Evolutionary conservation across 2,329 filamentous ascomycete species (phyloP).

Genomic region (Didymella exigua): DNA sequence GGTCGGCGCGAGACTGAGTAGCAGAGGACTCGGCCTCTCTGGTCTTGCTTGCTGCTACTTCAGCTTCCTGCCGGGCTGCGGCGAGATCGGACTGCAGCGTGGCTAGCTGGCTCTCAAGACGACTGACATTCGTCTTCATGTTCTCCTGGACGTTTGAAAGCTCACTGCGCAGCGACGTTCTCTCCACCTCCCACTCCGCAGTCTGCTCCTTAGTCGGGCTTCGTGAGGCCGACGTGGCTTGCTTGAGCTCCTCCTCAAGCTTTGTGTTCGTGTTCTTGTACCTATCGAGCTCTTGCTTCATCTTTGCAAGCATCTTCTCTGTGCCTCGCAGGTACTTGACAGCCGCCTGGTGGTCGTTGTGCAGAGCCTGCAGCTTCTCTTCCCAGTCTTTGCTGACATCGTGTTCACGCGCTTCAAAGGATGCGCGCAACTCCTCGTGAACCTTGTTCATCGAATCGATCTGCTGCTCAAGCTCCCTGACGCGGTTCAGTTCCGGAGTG

Average conservation of each 20-base stretch:
- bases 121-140: conserved; percentile 67
- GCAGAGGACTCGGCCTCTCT: conserved; percentile 61
- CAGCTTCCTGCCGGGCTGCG: conserved; percentile 69
- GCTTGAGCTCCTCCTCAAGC: conserved; percentile 80
- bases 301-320: conserved; percentile 98
- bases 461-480: conserved; percentile 87
- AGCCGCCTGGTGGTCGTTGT: conserved; percentile 96
- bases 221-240: conserved; percentile 51
- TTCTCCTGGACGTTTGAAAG: conserved; percentile 73
- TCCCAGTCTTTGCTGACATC: conserved; percentile 89
- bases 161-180: conserved; percentile 68
- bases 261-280: conserved; percentile 87
- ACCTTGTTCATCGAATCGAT: conserved; percentile 76
- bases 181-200: conserved; percentile 76
- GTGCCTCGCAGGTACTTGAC: conserved; percentile 98
- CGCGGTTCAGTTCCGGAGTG: conserved; percentile 77
- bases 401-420: conserved; percentile 78
- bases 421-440: conserved; percentile 82
- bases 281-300: conserved; percentile 94
- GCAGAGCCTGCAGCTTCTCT: conserved; percentile 89
- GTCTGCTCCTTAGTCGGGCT: conserved; percentile 53
- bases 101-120: conserved; percentile 74
- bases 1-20: conserved; percentile 66
- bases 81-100: conserved; percentile 73
- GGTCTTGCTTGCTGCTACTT: conserved; percentile 60